A percentile compares a stretch with the other conserved stretches of the same genome.
phyloP scores from a whole-genome alignment of 305 asterid genomes.

The Ruellia speciosa region DNA sequence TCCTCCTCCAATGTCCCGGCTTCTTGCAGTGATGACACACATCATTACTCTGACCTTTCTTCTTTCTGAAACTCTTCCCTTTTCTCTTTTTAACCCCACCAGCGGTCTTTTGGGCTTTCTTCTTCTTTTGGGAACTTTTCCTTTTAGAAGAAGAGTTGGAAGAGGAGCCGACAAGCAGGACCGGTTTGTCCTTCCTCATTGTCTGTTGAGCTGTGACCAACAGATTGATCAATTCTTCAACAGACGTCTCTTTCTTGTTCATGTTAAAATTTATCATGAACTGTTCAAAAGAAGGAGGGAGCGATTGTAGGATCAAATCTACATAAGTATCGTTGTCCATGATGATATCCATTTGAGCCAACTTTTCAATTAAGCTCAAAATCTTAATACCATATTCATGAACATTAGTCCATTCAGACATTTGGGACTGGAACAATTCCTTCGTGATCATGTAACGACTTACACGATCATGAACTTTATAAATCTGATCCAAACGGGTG shows the following conservation, averaged over 20 bases:
- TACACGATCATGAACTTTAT: neutral
- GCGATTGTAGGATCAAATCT: neutral
- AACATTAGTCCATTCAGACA: neutral
- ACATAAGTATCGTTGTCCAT: neutral
- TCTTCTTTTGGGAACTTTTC: neutral
- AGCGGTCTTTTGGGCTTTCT: too few relatives aligned
- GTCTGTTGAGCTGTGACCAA: neutral
- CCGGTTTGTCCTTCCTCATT: neutral
- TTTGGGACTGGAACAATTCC: neutral
- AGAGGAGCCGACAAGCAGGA: neutral
- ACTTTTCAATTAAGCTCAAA: neutral
- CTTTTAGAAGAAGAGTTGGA: too few relatives aligned
- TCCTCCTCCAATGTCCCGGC: too few relatives aligned
- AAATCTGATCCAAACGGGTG: neutral
- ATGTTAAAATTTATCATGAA: neutral
- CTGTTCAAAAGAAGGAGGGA: neutral
- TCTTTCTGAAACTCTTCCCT: too few relatives aligned
- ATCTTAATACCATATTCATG: too few relatives aligned
- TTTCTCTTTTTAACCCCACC: too few relatives aligned
- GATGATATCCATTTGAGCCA: neutral
- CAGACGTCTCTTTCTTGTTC: neutral
- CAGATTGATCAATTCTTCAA: neutral
- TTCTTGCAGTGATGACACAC: too few relatives aligned
- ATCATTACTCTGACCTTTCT: too few relatives aligned
- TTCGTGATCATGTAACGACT: neutral